A percentile compares a stretch with the other conserved stretches of the same genome.
Evolutionary conservation across 129 eudicot species (phyloP).

Genomic region (Escallonia rubra): DNA sequence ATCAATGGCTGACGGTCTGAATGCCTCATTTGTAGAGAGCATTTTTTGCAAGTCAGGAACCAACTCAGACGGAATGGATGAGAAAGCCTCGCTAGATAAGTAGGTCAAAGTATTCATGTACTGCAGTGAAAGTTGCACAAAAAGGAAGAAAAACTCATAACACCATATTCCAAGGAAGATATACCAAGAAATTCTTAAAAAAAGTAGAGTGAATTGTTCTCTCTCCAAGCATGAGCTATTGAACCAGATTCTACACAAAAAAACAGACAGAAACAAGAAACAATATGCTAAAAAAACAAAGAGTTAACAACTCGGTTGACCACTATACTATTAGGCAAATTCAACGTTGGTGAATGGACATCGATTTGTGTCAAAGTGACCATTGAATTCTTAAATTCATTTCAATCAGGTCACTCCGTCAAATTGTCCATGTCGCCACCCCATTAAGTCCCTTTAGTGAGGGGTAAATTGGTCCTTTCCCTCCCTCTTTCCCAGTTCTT

Average conservation of each 20-base stretch:
- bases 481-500: too few relatives aligned
- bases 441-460: too few relatives aligned
- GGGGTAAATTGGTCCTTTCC: too few relatives aligned
- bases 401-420: too few relatives aligned
- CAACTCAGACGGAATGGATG: slow-evolving; percentile 77
- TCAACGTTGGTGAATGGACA: too few relatives aligned
- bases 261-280: too few relatives aligned
- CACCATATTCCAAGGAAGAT: background rate
- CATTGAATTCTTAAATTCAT: too few relatives aligned
- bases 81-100: slow-evolving; percentile 78
- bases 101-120: slow-evolving; percentile 83
- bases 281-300: too few relatives aligned
- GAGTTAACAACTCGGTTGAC: too few relatives aligned
- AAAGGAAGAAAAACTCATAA: slow-evolving; percentile 1
- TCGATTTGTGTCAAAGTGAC: too few relatives aligned
- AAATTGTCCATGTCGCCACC: too few relatives aligned
- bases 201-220: background rate
- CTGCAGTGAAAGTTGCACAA: slow-evolving; percentile 53
- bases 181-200: background rate
- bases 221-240: background rate
- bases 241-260: background rate
- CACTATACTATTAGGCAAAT: too few relatives aligned
- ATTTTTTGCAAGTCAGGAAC: slow-evolving; percentile 83
- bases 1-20: slow-evolving; percentile 83
- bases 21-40: slow-evolving; percentile 84